Evolutionary conservation across 352 stramenopile genomes (phyloP).

Genomic region (Phytopythium cucurbitacearum): DNA sequence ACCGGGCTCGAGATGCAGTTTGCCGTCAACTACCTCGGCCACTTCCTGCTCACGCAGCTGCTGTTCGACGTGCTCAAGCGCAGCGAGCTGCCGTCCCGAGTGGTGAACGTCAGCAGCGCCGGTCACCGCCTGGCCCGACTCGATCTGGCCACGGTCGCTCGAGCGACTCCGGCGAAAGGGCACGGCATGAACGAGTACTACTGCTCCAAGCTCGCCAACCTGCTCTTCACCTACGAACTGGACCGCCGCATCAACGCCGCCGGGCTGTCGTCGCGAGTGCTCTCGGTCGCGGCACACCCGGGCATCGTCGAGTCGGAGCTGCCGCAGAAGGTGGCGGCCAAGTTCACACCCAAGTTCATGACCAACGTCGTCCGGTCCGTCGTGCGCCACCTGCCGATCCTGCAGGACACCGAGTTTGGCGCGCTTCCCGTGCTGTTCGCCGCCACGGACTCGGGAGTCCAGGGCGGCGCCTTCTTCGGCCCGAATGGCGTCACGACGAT

Average conservation of each 20-base stretch:
- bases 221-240: conserved; percentile 51
- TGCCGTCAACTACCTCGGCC: conserved; percentile 52
- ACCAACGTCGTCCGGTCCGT: conserved; percentile 29
- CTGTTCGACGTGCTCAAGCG: conserved; percentile 42
- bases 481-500: conserved; percentile 10
- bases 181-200: conserved; percentile 21
- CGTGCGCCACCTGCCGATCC: conserved; percentile 17
- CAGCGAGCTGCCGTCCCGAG: conserved; percentile 12
- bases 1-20: conserved; percentile 55
- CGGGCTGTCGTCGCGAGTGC: conserved; percentile 18
- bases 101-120: conserved; percentile 35
- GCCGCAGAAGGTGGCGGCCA: conserved; percentile 29
- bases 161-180: conserved; percentile 20
- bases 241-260: conserved; percentile 24
- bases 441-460: conserved; percentile 25
- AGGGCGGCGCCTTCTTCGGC: conserved; percentile 20
- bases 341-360: conserved; percentile 19
- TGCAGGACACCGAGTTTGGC: conserved; percentile 32
- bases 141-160: conserved; percentile 20
- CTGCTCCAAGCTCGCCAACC: conserved; percentile 42
- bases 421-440: conserved; percentile 46
- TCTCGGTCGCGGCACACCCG: conserved; percentile 33
- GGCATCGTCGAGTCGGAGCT: conserved; percentile 35
- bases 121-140: conserved; percentile 17
- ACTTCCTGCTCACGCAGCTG: conserved; percentile 50